Evolutionary conservation across 2,329 filamentous ascomycete species (phyloP), one percentile per base, ranked within the genome.

Genomic region (Sporothrix mexicana): DNA sequence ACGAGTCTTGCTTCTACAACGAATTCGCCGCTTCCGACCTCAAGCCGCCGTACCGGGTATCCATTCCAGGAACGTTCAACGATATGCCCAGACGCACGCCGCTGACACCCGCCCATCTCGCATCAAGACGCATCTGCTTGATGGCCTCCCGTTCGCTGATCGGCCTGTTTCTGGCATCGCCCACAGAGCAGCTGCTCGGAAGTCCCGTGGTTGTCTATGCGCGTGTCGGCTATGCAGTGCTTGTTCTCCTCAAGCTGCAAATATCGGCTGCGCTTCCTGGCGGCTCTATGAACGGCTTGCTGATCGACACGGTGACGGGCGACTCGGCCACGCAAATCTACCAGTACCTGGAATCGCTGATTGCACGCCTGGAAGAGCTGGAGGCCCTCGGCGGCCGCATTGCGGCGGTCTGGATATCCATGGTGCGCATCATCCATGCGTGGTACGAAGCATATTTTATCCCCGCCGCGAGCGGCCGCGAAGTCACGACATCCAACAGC

Each of bases 21-120:
- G 73, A 75, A 59, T 75, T 74, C 23, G 74, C 70, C 10, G 47
- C 74, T 1, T 15, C 55, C 13, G 74, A 75, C 55, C 66, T 75
- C 45, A 69, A 57, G 12, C 74, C 74, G 23, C 74, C 74, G 1
- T 75, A 72, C 51, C 72, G 73, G 25, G 20, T 75, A 0, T 45
- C 69, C 30, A 70, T 74, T 9, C 73, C 73, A 1, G 15, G 36
- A 4, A 17, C 62, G 1, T 12, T 20, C 17, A 17, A 20, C 12
- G 51, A n/a, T 36, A 5, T 36, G 53, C 15, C 36, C 45, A n/a
- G 17, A 20, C 64, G 47, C 30, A 41, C 17, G 2, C 64, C 64
- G 2, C 70, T 73, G 13, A 70, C 70, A 5, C 53, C 68, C 7
- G 61, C 61, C 59, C 67, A 70, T 45, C 53, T 69, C 1, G 53